Conservation (phyloP, 2,329 filamentous ascomycete species). For the Trichoderma aggressivum region DNA sequence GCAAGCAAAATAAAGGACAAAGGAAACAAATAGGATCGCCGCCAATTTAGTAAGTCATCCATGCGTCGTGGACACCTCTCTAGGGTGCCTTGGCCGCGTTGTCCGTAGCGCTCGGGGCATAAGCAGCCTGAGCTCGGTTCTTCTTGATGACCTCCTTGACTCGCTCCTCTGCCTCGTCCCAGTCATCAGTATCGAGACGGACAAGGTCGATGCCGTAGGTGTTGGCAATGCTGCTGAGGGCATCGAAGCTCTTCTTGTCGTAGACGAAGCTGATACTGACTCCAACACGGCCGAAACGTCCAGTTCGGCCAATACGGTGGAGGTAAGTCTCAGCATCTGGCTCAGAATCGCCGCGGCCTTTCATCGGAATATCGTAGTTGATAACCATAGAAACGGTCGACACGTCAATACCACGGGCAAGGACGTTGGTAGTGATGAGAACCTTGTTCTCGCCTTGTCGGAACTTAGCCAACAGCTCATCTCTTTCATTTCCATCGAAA, state of each 20-base stretch:
- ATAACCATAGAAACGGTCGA: slow-evolving; percentile 95
- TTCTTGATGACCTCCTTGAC: slow-evolving; percentile 80
- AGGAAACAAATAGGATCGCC: background rate
- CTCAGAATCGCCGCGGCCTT: slow-evolving; percentile 71
- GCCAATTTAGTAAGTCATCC: slow-evolving; percentile 16
- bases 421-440: slow-evolving; percentile 94
- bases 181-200: slow-evolving; percentile 78
- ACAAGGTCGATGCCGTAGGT: slow-evolving; percentile 80
- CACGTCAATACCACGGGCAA: slow-evolving; percentile 91
- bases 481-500: slow-evolving; percentile 78
- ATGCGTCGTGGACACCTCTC: slow-evolving; percentile 23
- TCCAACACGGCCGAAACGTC: slow-evolving; percentile 92
- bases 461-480: slow-evolving; percentile 82
- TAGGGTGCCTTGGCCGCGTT: slow-evolving; percentile 31
- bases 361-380: slow-evolving; percentile 88
- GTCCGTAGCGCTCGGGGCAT: slow-evolving; percentile 47
- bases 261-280: slow-evolving; percentile 95
- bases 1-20: slow-evolving; percentile 1
- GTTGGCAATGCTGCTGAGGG: slow-evolving; percentile 73
- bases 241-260: slow-evolving; percentile 75
- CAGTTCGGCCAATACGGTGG: slow-evolving; percentile 94
- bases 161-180: slow-evolving; percentile 81
- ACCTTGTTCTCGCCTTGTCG: slow-evolving; percentile 86
- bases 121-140: slow-evolving; percentile 55
- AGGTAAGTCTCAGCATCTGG: slow-evolving; percentile 95